Percentiles rank a stretch among this genome's conserved stretches.
Evolutionary conservation across 148 eudicot genomes (phyloP).

Genomic region (Vaccinium darrowii): DNA sequence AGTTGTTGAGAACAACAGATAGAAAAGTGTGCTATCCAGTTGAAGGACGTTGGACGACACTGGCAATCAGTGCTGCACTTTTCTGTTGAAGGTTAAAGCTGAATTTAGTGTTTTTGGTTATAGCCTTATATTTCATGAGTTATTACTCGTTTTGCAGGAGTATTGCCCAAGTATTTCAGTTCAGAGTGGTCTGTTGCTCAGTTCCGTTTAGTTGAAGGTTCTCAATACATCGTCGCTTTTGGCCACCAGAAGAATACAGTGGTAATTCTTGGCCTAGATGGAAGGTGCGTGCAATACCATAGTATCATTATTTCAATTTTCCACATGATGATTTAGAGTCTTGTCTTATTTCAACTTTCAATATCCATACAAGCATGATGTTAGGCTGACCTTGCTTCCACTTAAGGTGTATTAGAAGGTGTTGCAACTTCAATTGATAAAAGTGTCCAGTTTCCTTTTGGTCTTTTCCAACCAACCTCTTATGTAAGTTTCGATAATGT

Average conservation of each 20-base stretch:
- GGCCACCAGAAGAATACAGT: conserved; percentile 88
- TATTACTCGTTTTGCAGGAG: conserved; percentile 50
- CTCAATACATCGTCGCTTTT: conserved; percentile 76
- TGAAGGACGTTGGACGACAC: neutral
- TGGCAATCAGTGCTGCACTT: neutral
- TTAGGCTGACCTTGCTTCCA: neutral
- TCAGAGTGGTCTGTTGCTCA: conserved; percentile 95
- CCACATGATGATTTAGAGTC: neutral
- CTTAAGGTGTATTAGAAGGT: neutral
- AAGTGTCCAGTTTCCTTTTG: neutral
- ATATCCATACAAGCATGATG: neutral
- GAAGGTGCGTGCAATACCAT: conserved; percentile 51
- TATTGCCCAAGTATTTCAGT: conserved; percentile 80
- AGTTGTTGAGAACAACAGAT: neutral
- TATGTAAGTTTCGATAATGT: neutral
- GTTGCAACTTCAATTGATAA: neutral
- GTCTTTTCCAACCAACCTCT: neutral
- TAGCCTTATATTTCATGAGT: neutral
- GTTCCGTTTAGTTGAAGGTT: conserved; percentile 74
- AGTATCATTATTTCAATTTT: neutral
- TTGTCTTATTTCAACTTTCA: neutral
- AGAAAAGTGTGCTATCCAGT: neutral
- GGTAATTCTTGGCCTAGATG: conserved; percentile 78
- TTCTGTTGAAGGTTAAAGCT: neutral
- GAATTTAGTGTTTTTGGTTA: neutral